Percentiles rank a stretch among this genome's conserved stretches.
Conservation (phyloP, 768 basidiomycete species). For the Ramaria rubella region DNA sequence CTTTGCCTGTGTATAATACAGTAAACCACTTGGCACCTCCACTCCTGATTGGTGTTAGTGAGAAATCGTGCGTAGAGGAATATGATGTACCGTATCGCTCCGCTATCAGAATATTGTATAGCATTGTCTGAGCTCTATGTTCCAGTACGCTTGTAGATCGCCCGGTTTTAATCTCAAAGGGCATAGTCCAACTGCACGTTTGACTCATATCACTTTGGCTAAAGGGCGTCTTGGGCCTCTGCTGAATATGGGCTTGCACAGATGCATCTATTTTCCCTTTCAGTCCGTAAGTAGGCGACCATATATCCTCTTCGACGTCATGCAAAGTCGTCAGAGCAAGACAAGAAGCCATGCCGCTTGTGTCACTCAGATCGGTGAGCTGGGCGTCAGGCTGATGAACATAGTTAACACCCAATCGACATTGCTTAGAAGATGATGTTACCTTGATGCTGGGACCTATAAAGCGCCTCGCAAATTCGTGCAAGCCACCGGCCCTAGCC, state of each 20-base stretch:
- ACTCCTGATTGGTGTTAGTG: slow-evolving; percentile 35
- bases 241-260: slow-evolving; percentile 59
- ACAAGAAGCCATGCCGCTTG: slow-evolving; percentile 39
- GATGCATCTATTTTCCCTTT: slow-evolving; percentile 96
- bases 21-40: slow-evolving; percentile 71
- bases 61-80: not conserved
- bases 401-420: not conserved
- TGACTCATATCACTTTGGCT: not conserved
- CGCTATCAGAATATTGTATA: slow-evolving; percentile 85
- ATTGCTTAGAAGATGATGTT: not conserved
- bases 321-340: slow-evolving; percentile 72
- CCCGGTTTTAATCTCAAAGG: slow-evolving; percentile 97
- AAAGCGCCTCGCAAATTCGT: slow-evolving; percentile 59
- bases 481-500: slow-evolving; percentile 56
- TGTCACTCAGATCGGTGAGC: slow-evolving; percentile 61
- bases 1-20: slow-evolving; percentile 92
- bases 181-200: slow-evolving; percentile 38
- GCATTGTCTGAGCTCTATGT: slow-evolving; percentile 96
- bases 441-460: slow-evolving; percentile 63
- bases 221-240: slow-evolving; percentile 25
- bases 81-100: slow-evolving; percentile 65
- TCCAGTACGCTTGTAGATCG: slow-evolving; percentile 71
- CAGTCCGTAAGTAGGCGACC: slow-evolving; percentile 90
- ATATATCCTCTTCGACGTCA: slow-evolving; percentile 95
- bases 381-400: slow-evolving; percentile 49